These are phyloP conservation scores for Mycena haematopus DNA, from an alignment of 768 basidiomycete genomes.

Conservation along the genomic window DNA sequence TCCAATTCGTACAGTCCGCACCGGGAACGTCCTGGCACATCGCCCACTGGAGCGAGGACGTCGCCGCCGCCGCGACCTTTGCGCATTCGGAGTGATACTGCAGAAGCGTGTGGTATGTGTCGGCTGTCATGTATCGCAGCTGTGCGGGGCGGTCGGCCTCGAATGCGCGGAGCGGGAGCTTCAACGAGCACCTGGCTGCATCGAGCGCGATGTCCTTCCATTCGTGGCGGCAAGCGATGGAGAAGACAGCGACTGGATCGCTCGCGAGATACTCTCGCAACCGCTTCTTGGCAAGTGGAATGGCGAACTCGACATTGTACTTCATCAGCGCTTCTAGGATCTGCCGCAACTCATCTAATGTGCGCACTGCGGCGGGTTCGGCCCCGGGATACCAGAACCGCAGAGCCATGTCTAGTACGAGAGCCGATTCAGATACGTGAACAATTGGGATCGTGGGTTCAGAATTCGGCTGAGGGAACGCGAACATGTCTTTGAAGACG, in stretches of 20 bases:
- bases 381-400: constrained; percentile 19
- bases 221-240: constrained; percentile 7
- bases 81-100: constrained; percentile 16
- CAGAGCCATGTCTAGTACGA: constrained; percentile 2
- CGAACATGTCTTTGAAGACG: constrained; percentile 17
- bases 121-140: constrained; percentile 1
- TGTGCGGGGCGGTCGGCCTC: background rate
- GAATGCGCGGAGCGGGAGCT: constrained; percentile 13
- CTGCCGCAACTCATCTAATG: constrained; percentile 8
- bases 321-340: constrained; percentile 5
- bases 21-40: background rate
- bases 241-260: constrained; percentile 11
- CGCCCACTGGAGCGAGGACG: constrained; percentile 6
- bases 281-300: constrained; percentile 1
- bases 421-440: constrained; percentile 1
- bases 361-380: background rate
- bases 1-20: constrained; percentile 6
- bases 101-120: constrained; percentile 11
- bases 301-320: constrained; percentile 11
- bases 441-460: background rate
- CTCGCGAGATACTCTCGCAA: background rate
- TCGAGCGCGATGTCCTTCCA: constrained; percentile 13
- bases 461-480: constrained; percentile 1
- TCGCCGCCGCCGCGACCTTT: background rate
- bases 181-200: background rate